A percentile compares a stretch with the other conserved stretches of the same genome.
phyloP scores from a whole-genome alignment of 371 early-diverging fungal species.

The Mucor irregularis region DNA sequence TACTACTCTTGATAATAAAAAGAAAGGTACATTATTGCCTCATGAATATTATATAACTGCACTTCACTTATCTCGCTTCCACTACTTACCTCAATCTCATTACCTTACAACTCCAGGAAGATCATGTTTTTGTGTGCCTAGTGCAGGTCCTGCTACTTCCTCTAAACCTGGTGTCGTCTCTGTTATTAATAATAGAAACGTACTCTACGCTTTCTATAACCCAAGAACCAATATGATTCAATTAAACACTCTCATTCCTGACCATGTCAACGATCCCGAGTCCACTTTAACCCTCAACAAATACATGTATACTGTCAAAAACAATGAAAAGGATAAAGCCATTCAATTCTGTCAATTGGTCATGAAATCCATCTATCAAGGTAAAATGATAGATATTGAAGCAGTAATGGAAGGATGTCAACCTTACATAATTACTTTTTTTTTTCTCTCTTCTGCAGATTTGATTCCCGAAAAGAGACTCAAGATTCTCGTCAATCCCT shows the following conservation, averaged over 20 bases:
- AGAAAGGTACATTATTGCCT: neutral
- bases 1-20: neutral
- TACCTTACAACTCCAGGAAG: too few relatives aligned
- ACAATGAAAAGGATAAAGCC: conserved; percentile 25
- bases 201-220: conserved; percentile 25
- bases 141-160: neutral
- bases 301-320: conserved; percentile 30
- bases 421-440: neutral
- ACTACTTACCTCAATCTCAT: too few relatives aligned
- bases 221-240: conserved; percentile 27
- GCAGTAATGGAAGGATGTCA: neutral
- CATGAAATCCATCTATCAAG: conserved; percentile 30
- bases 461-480: conserved; percentile 33
- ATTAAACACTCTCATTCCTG: conserved; percentile 31
- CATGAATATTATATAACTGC: neutral
- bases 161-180: too few relatives aligned
- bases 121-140: conserved; percentile 4
- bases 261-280: conserved; percentile 25
- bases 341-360: conserved; percentile 26
- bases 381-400: neutral
- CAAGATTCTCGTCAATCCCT: conserved; percentile 73
- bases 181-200: conserved; percentile 22
- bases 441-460: neutral
- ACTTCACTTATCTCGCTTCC: too few relatives aligned
- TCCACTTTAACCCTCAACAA: conserved; percentile 25